A percentile compares a stretch with the other conserved stretches of the same genome.
Evolutionary conservation across 345 rosid species (phyloP).

Genomic region (Sisymbrium irio): DNA sequence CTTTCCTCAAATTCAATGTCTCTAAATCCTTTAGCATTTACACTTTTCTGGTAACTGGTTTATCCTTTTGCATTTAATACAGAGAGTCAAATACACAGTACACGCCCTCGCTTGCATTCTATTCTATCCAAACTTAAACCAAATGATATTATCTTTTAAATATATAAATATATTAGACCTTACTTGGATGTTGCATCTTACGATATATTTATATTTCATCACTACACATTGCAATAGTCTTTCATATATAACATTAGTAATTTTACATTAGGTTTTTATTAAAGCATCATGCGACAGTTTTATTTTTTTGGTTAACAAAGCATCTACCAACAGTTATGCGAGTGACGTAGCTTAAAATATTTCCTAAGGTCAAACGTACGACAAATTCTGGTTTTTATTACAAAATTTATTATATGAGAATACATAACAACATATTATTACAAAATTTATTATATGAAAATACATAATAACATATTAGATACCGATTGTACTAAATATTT

Average conservation of each 20-base stretch:
- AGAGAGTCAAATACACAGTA: not conserved
- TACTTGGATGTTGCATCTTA: not conserved
- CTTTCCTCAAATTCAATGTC: conserved; percentile 18
- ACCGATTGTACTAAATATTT: not conserved
- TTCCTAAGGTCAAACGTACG: not conserved
- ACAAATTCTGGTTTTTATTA: not conserved
- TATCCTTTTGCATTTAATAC: conserved; percentile 8
- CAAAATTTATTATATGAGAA: not conserved
- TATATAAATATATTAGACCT: not conserved
- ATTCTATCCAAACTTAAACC: not conserved
- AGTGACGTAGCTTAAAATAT: not conserved
- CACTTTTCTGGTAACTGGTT: not conserved
- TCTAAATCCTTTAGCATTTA: not conserved
- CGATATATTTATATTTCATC: not conserved
- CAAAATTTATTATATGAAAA: not conserved
- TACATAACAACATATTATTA: not conserved
- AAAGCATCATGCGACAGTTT: not conserved
- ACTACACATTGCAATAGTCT: not conserved
- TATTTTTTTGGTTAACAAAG: not conserved
- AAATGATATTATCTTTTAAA: too few species aligned
- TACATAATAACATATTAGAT: not conserved
- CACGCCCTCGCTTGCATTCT: not conserved
- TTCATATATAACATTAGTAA: not conserved
- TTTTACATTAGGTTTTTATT: not conserved
- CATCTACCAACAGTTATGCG: not conserved